phyloP scores from a whole-genome alignment of 257 asterid species.

The Capsicum chinense region DNA sequence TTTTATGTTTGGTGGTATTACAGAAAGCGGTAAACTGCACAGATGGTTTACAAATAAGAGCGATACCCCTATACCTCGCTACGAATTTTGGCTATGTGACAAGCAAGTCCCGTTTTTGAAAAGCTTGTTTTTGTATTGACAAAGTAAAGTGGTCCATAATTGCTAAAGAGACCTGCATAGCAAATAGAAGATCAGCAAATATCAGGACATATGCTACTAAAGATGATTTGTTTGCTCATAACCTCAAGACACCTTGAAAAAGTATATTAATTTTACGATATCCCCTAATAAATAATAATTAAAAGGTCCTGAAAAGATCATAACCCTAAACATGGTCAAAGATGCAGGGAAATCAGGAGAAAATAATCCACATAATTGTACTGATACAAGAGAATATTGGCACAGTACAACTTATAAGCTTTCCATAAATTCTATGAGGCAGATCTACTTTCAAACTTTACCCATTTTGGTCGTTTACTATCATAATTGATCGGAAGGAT shows the following conservation, averaged over 20 bases:
- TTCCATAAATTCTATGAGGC: slow-evolving; percentile 10
- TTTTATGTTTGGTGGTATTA: slow-evolving; percentile 27
- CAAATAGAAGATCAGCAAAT: slow-evolving; percentile 22
- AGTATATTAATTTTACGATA: background rate
- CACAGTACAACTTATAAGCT: background rate
- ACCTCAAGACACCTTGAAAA: background rate
- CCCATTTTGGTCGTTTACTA: slow-evolving; percentile 1
- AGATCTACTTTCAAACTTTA: slow-evolving; percentile 10
- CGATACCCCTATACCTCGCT: slow-evolving; percentile 53
- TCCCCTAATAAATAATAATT: background rate
- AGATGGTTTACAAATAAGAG: slow-evolving; percentile 5
- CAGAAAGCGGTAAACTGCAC: background rate
- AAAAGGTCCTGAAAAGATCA: too few relatives aligned
- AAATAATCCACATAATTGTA: too few relatives aligned
- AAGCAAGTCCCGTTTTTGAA: slow-evolving; percentile 90
- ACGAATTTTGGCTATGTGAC: slow-evolving; percentile 76
- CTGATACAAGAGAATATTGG: slow-evolving; percentile 3
- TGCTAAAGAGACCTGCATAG: slow-evolving; percentile 56
- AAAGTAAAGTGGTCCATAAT: slow-evolving; percentile 73
- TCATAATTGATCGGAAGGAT: background rate
- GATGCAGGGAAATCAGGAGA: too few relatives aligned
- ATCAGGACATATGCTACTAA: background rate
- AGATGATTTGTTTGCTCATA: slow-evolving; percentile 10
- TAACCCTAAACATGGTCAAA: too few relatives aligned
- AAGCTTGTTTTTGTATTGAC: slow-evolving; percentile 75